These are phyloP conservation scores for Mucor mucedo DNA, from an alignment of 371 early-diverging fungal species.

Conservation along the genomic window DNA sequence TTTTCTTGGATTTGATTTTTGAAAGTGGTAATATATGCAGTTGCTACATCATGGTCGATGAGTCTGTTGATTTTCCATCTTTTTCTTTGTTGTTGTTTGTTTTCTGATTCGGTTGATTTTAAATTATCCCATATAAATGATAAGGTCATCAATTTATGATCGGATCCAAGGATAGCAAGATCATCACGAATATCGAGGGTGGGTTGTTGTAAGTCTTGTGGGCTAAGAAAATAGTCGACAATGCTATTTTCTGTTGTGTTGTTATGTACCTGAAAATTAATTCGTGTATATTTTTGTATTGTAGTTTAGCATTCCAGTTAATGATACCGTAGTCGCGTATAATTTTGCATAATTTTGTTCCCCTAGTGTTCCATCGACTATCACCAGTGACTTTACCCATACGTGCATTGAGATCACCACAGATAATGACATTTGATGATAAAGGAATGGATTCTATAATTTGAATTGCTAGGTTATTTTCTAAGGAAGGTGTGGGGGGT, in stretches of 20 bases:
- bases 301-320: background rate
- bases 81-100: background rate
- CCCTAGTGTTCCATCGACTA: background rate
- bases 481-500: too few species aligned
- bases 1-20: too few species aligned
- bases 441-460: too few species aligned
- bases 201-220: background rate
- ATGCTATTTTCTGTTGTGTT: background rate
- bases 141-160: background rate
- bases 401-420: conserved; percentile 17
- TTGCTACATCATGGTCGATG: background rate
- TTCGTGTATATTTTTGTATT: background rate
- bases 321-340: background rate
- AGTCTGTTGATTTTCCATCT: background rate
- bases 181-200: background rate
- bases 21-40: too few species aligned
- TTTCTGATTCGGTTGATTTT: background rate
- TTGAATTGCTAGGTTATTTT: too few species aligned
- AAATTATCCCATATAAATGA: background rate
- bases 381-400: conserved; percentile 7
- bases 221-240: conserved; percentile 1
- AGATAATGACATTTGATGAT: background rate
- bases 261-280: background rate
- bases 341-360: background rate
- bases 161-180: background rate